Evolutionary conservation across 2,329 filamentous ascomycete genomes (phyloP), one percentile per base, ranked within the genome.

Genomic region (Chaetomiaceae sp.): DNA sequence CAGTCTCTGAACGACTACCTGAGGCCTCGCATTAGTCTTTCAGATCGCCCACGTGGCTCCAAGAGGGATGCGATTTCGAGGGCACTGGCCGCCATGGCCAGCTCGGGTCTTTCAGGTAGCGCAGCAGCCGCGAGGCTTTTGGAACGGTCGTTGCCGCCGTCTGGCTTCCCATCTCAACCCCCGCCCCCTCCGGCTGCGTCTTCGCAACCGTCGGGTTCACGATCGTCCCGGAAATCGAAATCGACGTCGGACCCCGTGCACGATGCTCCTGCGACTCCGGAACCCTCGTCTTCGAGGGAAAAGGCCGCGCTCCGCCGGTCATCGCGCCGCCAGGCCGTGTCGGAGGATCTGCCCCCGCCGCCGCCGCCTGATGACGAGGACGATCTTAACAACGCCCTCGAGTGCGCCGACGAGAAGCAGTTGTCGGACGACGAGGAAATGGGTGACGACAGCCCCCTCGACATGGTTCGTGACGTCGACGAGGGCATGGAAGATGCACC

Each of bases 1-100:
- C 97, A 96, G 69, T 89, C 92, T 0, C 75, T 99, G 22, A 94
- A 97, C 66, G 94, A 99, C 67, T 99, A 97, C 68, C 78, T 99
- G 39, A 85, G 94, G 34, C 94, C 94, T 7, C 83, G 92, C 56
- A 95, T 99, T 55, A 90, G 79, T 63, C 69, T 94, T 14, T 84
- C 88, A 3, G 91, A 96, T 59, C 83, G 89, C 19, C 82, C 88
- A 12, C 79, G 85, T 39, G 76, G 80, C 27, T 80, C 86, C 72
- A 67, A 86, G 75, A 67, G 72, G 12, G 80, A 82, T 49, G 82
- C 85, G 1, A 72, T 91, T 25, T 80, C 83, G 2, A 76, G 84
- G 71, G 81, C 87, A 55, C 73, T 95, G 64, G 84, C 91, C 61
- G 83, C 89, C 57, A 88, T 92, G 70, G 86, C 89, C 15, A 87